phyloP scores from a whole-genome alignment of 495 filamentous ascomycete species.

The Poronia punctata region DNA sequence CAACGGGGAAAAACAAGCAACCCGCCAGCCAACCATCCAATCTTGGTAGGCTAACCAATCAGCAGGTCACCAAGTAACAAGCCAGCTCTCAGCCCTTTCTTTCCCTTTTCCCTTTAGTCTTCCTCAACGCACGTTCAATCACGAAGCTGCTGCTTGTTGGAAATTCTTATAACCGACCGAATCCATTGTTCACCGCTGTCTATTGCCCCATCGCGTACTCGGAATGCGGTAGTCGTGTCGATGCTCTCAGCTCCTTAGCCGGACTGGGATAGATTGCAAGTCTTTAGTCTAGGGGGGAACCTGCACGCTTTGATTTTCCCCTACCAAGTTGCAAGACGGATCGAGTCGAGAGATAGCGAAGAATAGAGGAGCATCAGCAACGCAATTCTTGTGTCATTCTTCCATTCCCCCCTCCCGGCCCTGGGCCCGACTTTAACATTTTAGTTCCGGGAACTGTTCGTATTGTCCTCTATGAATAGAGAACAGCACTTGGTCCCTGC shows the following conservation, averaged over 20 bases:
- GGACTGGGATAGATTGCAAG: conserved; percentile 41
- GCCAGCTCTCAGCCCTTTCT: conserved; percentile 8
- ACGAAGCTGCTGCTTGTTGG: conserved; percentile 1
- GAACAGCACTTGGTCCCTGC: conserved; percentile 43
- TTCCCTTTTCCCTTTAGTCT: conserved; percentile 11
- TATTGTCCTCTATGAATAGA: conserved; percentile 41
- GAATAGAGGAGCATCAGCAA: neutral
- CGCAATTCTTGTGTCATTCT: conserved; percentile 7
- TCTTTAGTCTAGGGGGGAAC: conserved; percentile 11
- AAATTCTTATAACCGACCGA: conserved; percentile 2
- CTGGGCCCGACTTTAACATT: too few species aligned
- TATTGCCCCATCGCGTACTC: conserved; percentile 16
- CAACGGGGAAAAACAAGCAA: conserved; percentile 11
- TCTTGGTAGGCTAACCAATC: conserved; percentile 19
- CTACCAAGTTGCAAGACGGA: neutral
- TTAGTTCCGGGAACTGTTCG: conserved; percentile 17
- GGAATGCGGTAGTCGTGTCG: conserved; percentile 47
- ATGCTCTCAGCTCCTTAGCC: conserved; percentile 46
- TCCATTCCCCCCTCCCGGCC: conserved; percentile 5
- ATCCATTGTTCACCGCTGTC: conserved; percentile 8
- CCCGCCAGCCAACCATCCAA: neutral
- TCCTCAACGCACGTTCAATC: neutral
- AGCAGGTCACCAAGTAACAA: conserved; percentile 10
- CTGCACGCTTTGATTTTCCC: neutral
- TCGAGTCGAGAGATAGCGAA: neutral